phyloP scores from a whole-genome alignment of 352 stramenopile species.

The Peronosclerospora sorghi region DNA sequence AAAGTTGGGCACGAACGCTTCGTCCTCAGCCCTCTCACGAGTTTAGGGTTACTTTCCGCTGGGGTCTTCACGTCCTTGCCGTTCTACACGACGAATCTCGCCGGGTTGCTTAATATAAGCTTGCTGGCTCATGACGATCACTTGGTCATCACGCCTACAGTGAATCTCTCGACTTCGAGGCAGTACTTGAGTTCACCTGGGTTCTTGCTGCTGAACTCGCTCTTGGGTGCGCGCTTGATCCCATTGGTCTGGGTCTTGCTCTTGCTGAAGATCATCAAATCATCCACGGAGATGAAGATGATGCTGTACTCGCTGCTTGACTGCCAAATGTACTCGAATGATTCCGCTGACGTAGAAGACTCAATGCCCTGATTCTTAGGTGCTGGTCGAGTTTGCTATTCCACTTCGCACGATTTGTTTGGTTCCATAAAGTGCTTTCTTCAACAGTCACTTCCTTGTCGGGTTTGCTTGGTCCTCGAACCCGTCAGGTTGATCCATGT shows the following conservation, averaged over 20 bases:
- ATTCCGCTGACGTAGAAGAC: neutral
- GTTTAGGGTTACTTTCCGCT: constrained; percentile 1
- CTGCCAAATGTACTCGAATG: neutral
- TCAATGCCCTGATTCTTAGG: neutral
- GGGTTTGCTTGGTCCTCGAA: neutral
- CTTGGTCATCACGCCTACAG: too few relatives aligned
- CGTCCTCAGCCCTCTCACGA: too few relatives aligned
- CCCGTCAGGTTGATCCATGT: too few relatives aligned
- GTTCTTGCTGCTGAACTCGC: too few relatives aligned
- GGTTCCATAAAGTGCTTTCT: too few relatives aligned
- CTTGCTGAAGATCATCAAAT: too few relatives aligned
- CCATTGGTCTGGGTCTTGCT: too few relatives aligned
- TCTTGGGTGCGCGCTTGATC: neutral
- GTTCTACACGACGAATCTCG: neutral
- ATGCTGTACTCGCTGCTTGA: neutral
- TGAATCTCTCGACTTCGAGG: too few relatives aligned
- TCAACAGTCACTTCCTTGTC: neutral
- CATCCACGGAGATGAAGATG: neutral
- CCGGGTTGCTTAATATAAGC: neutral
- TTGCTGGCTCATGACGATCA: too few relatives aligned
- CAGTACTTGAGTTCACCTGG: neutral
- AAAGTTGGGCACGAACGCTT: too few relatives aligned
- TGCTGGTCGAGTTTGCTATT: too few relatives aligned
- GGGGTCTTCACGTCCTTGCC: constrained; percentile 1
- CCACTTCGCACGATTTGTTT: too few relatives aligned